phyloP scores from a whole-genome alignment of 805 yeast genomes.

The Saturnispora dispora region DNA sequence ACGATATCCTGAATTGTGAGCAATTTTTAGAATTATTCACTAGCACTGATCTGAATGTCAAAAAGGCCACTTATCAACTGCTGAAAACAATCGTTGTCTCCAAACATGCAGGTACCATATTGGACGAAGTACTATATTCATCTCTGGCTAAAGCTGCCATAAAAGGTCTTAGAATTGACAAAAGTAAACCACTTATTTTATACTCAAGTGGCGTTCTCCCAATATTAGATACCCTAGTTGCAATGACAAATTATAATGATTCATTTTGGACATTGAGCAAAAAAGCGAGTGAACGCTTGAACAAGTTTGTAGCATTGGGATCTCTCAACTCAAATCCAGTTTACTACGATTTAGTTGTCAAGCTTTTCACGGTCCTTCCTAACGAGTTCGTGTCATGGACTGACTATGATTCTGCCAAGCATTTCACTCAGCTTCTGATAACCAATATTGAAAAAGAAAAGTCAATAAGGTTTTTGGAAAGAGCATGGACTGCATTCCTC shows the following conservation, averaged over 20 bases:
- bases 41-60: constrained; percentile 33
- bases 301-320: constrained; percentile 42
- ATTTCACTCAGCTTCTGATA: constrained; percentile 14
- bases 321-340: constrained; percentile 43
- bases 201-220: constrained; percentile 40
- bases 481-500: constrained; percentile 24
- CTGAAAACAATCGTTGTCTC: constrained; percentile 24
- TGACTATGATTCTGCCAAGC: constrained; percentile 6
- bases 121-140: constrained; percentile 28
- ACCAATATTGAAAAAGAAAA: constrained; percentile 20
- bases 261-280: constrained; percentile 48
- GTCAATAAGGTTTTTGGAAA: constrained; percentile 14
- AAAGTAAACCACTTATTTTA: constrained; percentile 27
- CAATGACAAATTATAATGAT: constrained; percentile 36
- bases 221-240: constrained; percentile 38
- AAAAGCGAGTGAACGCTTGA: constrained; percentile 34
- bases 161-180: constrained; percentile 33
- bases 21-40: constrained; percentile 36
- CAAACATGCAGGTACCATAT: constrained; percentile 12
- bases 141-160: constrained; percentile 36
- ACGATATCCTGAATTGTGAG: constrained; percentile 33
- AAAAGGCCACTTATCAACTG: constrained; percentile 33
- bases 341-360: constrained; percentile 32
- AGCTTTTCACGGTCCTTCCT: constrained; percentile 18
- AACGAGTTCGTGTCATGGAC: constrained; percentile 12